Base-by-base conservation (phyloP, 2,329 filamentous ascomycete species). In the Cytospora schulzeri region DNA sequence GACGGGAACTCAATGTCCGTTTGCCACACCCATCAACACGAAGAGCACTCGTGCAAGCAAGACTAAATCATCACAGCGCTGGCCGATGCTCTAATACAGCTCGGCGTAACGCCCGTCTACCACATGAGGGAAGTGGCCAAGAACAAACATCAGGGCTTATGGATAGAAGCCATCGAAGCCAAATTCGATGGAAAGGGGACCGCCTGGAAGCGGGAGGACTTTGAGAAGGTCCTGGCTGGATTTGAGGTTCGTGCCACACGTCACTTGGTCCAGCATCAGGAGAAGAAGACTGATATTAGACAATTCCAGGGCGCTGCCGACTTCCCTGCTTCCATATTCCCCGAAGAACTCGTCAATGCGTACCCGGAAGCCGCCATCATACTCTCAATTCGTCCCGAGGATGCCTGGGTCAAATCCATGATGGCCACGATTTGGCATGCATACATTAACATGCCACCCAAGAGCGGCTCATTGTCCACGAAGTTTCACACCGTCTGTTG, bases 351-450 rank as follows among this genome's bases (percentile, higher is more conserved):
- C 53, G 83, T 87, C 53, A 80, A 83, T 66, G 84, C 85, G 15
- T 88, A 89, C 71, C 86, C 86, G 5, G 83, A 88, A 59, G 85
- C 86, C 19, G 85, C 86, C 74, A 79, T 88, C 66, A 83, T 89
- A 55, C 75, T 88, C 64, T 85, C 84, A 3, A 84, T 79, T 41
- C 80, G 85, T 26, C 80, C 86, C 56, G 82, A 86, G 17, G 81
- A 87, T 68, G 79, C 80, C 57, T 88, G 86, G 86, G 79, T 83
- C 70, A 78, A 79, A 67, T 83, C 75, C 62, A 77, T 76, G 76
- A 68, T 69, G 65, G 66, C 70, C 11, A 75, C 73, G 0, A 64
- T 76, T 17, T 61, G 70, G 50, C 73, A 75, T 54, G 41, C 51
- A 6, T 68, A 71, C 12, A 58, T 51, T 1, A 63, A 67, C 7